These are phyloP conservation scores for Tulasnella sp. DNA, from an alignment of 768 basidiomycete species.

Conservation along the genomic window DNA sequence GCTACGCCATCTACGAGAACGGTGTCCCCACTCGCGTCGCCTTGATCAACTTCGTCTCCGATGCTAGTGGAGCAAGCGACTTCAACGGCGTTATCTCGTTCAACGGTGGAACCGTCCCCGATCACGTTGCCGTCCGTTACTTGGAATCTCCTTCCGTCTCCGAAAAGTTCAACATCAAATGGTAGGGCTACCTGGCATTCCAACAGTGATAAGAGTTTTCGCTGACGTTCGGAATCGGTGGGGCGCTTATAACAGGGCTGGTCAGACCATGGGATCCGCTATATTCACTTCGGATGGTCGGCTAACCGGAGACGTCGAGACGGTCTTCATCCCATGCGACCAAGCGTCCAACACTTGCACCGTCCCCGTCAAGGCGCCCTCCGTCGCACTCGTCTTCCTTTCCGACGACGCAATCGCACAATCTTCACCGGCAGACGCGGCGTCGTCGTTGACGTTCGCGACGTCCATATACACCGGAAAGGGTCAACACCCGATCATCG, in stretches of 20 bases:
- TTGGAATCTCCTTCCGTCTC: slow-evolving; percentile 42
- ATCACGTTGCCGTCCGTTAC: slow-evolving; percentile 43
- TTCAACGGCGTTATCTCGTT: slow-evolving; percentile 48
- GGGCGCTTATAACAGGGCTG: slow-evolving; percentile 38
- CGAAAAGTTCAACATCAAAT: slow-evolving; percentile 48
- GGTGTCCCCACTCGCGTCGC: slow-evolving; percentile 49
- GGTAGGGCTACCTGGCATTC: too few species aligned
- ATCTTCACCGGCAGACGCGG: slow-evolving; percentile 3
- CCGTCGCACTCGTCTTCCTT: slow-evolving; percentile 47
- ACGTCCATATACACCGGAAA: slow-evolving; percentile 1
- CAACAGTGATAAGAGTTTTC: neutral
- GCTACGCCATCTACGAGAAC: slow-evolving; percentile 56
- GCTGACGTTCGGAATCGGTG: neutral
- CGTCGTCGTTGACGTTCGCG: slow-evolving; percentile 28
- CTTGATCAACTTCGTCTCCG: slow-evolving; percentile 56
- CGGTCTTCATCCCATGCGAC: slow-evolving; percentile 43
- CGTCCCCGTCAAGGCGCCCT: slow-evolving; percentile 46
- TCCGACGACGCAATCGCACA: slow-evolving; percentile 39
- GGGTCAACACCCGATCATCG: slow-evolving; percentile 10
- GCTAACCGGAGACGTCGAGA: slow-evolving; percentile 41
- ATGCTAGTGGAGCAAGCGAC: slow-evolving; percentile 49
- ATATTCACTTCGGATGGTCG: slow-evolving; percentile 45
- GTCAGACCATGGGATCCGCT: slow-evolving; percentile 43
- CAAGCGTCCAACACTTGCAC: slow-evolving; percentile 41
- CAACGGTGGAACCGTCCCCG: slow-evolving; percentile 40